phyloP scores from a whole-genome alignment of 805 yeast species.

The Hanseniaspora meyeri region DNA sequence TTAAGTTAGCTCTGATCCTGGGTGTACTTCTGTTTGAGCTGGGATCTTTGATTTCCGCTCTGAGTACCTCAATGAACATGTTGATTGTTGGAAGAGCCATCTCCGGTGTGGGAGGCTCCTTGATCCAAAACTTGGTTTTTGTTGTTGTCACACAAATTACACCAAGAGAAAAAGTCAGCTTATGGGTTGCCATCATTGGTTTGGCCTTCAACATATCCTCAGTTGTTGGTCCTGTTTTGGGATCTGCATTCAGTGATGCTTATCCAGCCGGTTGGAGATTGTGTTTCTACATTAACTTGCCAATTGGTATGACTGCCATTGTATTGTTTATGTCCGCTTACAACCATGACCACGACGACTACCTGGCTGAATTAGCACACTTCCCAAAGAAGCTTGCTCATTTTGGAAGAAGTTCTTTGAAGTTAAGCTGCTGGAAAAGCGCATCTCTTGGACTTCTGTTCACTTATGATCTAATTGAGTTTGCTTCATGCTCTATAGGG shows the following conservation, averaged over 20 bases:
- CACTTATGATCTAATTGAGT: constrained; percentile 21
- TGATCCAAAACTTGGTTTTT: constrained; percentile 44
- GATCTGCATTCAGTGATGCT: constrained; percentile 47
- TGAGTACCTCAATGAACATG: constrained; percentile 43
- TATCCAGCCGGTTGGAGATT: constrained; percentile 54
- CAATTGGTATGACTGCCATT: constrained; percentile 41
- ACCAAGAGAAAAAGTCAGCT: constrained; percentile 20
- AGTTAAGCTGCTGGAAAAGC: not conserved
- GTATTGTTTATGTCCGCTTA: constrained; percentile 16
- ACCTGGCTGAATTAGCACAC: not conserved
- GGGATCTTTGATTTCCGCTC: constrained; percentile 51
- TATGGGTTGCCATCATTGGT: constrained; percentile 21
- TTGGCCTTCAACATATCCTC: constrained; percentile 37
- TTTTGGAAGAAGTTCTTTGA: not conserved
- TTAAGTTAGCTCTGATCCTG: constrained; percentile 37
- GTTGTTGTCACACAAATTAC: constrained; percentile 37
- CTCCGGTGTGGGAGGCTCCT: constrained; percentile 63
- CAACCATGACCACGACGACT: constrained; percentile 11
- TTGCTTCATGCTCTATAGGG: constrained; percentile 20
- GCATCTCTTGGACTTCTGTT: constrained; percentile 13
- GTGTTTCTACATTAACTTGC: constrained; percentile 62
- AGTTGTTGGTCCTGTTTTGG: constrained; percentile 51
- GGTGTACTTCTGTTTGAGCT: constrained; percentile 41
- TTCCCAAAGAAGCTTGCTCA: not conserved
- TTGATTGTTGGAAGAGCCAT: constrained; percentile 60